These are phyloP conservation scores for sorghum (Sorghum bicolor) DNA, from an alignment of 176 grass and related monocot genomes.

Conservation along the genomic window DNA sequence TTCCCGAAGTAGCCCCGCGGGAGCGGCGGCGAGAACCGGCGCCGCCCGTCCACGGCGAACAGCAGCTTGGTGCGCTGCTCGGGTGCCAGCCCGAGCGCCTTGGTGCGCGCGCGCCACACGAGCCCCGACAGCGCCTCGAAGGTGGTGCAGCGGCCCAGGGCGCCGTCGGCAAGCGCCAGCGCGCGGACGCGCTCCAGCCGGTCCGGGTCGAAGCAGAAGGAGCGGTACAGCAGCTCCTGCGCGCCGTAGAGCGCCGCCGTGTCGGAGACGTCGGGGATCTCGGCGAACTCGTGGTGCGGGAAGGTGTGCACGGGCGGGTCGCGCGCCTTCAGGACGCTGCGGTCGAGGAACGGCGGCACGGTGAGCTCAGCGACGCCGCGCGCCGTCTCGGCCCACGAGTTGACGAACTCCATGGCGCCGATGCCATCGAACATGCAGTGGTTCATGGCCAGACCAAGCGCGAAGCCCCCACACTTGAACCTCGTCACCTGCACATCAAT, in stretches of 20 bases:
- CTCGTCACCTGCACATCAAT: slow-evolving; percentile 59
- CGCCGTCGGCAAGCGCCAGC: slow-evolving; percentile 48
- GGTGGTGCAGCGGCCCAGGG: slow-evolving; percentile 53
- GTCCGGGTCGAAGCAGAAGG: slow-evolving; percentile 78
- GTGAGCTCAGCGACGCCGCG: slow-evolving; percentile 61
- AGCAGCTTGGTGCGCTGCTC: slow-evolving; percentile 86
- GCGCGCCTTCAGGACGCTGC: slow-evolving; percentile 52
- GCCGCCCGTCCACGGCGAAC: slow-evolving; percentile 84
- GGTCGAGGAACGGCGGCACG: slow-evolving; percentile 72
- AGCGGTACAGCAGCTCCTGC: slow-evolving; percentile 62
- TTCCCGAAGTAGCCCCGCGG: slow-evolving; percentile 81
- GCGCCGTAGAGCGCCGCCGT: slow-evolving; percentile 46
- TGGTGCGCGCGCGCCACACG: slow-evolving; percentile 79
- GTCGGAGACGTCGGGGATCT: slow-evolving; percentile 74
- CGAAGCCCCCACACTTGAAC: slow-evolving; percentile 87
- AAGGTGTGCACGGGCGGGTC: slow-evolving; percentile 51
- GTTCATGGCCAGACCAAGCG: slow-evolving; percentile 74
- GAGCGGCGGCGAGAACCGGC: slow-evolving; percentile 57
- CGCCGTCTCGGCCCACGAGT: slow-evolving; percentile 90
- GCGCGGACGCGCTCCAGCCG: slow-evolving; percentile 52
- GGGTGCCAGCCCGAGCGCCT: slow-evolving; percentile 42
- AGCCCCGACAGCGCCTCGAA: slow-evolving; percentile 84
- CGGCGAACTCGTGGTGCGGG: slow-evolving; percentile 78
- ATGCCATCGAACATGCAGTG: slow-evolving; percentile 98
- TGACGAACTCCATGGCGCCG: slow-evolving; percentile 97